These are phyloP conservation scores for Podospora pseudopauciseta DNA, from an alignment of 495 filamentous ascomycete genomes.

Conservation along the genomic window DNA sequence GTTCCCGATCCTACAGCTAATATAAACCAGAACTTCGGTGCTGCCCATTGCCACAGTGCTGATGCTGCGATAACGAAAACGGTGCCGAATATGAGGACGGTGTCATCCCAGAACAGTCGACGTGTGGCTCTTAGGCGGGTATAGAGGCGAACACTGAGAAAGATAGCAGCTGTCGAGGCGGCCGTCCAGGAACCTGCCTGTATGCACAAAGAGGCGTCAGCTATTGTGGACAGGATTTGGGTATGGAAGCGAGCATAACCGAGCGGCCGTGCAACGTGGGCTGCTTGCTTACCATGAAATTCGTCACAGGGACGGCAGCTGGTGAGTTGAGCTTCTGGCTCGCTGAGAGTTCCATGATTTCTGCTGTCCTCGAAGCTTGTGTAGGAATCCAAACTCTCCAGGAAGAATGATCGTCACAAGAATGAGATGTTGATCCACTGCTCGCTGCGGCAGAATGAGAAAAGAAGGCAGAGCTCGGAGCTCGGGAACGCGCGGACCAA, in stretches of 20 bases:
- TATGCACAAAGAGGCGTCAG: conserved; percentile 1
- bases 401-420: neutral
- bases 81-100: neutral
- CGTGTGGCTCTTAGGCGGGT: neutral
- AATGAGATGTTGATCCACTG: neutral
- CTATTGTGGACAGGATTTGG: neutral
- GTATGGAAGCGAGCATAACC: neutral
- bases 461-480: neutral
- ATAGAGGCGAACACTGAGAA: neutral
- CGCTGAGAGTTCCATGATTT: conserved; percentile 1
- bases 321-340: neutral
- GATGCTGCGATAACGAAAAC: neutral
- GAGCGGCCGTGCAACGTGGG: neutral
- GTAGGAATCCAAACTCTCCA: neutral
- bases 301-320: neutral
- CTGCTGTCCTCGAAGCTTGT: neutral
- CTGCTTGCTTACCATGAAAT: conserved; percentile 1
- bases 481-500: neutral
- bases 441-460: neutral
- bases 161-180: neutral
- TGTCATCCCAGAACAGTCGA: neutral
- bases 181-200: conserved; percentile 6
- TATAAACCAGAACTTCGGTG: neutral
- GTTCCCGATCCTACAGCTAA: neutral
- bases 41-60: conserved; percentile 5